Evolutionary conservation across 352 stramenopile genomes (phyloP).

Genomic region (Globisporangium abappressorium): DNA sequence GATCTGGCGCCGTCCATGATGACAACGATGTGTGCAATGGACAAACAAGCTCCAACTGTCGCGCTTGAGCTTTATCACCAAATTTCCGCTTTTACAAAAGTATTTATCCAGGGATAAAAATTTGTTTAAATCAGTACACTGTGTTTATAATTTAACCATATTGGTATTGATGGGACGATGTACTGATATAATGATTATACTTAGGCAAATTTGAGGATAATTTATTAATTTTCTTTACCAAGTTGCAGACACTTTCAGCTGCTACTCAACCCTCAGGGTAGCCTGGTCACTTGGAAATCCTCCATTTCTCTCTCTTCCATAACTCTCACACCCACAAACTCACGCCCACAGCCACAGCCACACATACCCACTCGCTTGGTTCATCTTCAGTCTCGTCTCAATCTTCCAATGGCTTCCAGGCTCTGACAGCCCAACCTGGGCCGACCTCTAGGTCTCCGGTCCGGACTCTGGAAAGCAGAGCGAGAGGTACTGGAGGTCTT

Average conservation of each 20-base stretch:
- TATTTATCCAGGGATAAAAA: not conserved
- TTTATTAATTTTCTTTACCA: slow-evolving; percentile 1
- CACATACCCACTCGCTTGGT: not conserved
- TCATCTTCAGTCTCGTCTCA: not conserved
- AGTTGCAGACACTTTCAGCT: not conserved
- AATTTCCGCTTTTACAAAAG: not conserved
- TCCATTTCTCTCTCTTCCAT: not conserved
- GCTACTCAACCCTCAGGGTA: not conserved
- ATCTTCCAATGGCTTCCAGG: not conserved
- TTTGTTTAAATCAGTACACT: not conserved
- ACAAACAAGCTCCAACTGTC: not conserved
- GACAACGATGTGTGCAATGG: not conserved
- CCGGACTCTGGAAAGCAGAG: slow-evolving; percentile 1
- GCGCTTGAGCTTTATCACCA: not conserved
- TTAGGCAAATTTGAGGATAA: slow-evolving; percentile 1
- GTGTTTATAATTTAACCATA: not conserved
- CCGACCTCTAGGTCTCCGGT: not conserved
- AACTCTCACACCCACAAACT: too few species aligned
- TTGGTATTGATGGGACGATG: not conserved
- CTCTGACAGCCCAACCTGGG: too few species aligned
- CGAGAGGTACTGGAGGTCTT: slow-evolving; percentile 35
- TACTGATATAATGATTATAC: not conserved
- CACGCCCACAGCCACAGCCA: too few species aligned
- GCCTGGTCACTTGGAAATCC: not conserved
- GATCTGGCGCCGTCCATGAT: not conserved